Base-by-base conservation (phyloP, 164 flowering plant species). In the Stephania yunnanensis region DNA sequence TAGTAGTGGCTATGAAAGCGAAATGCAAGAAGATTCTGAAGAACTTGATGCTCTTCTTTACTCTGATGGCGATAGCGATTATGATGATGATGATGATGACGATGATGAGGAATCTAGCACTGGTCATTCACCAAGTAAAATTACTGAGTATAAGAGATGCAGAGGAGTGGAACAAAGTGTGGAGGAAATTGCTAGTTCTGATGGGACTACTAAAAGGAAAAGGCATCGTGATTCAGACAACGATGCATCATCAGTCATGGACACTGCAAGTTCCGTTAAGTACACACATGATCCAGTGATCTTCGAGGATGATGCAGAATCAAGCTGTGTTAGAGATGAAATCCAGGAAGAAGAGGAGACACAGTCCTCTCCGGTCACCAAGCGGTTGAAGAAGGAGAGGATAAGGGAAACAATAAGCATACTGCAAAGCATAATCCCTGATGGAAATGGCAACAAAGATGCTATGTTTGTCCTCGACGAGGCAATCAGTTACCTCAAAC, bases 41-140 rank as follows among this genome's bases (percentile, higher is more conserved):
- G 97, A 95, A 71, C 81, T 95, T 25, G 82, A 95, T 81, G 99
- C 99, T 0, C 78, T 95, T 30, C 89, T 95, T 10, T 93, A 82
- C 80, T 93, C 97, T 1, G 97, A 92, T 73, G 89, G 82, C 74
- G 92, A 89, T 10, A 67, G 76, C 78, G 84, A 80, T 53, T 76
- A 70, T 52, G 77, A 76, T 19, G 93, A 89, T 71, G 93, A 89
- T 71, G 25, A 25, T 25, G 25, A 25, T 25, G 25, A 25, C 25
- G 99, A 95, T 15, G 94, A 89, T 73, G 99, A 95, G 70, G 97
- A 85, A 72, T 81, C 88, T 2, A 95, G 99, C 84, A 91, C 97
- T 0, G 98, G 92, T 58, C 98, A 92, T 84, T 91, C 97, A 5
- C 97, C 97, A 2, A 83, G 87, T 68, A 80, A 88, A 69, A 82